Evolutionary conservation across 371 early-diverging fungal genomes (phyloP).

Genomic region (Blyttiomyces sp.): DNA sequence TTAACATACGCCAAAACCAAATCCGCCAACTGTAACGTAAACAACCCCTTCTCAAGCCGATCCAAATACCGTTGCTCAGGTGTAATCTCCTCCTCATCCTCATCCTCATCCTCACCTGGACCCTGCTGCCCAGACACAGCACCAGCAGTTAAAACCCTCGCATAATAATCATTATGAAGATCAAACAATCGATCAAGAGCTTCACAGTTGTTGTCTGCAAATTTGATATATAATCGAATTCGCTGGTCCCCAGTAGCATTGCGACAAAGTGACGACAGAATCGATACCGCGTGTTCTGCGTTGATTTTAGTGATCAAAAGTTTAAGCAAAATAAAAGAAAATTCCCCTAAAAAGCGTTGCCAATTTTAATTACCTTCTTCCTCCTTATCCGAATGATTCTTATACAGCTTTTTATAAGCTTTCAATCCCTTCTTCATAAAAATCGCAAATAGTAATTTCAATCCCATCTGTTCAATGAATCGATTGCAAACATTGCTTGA

Average conservation of each 20-base stretch:
- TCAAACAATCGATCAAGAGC: constrained; percentile 76
- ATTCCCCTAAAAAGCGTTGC: background rate
- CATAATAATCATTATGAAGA: constrained; percentile 64
- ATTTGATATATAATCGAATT: constrained; percentile 76
- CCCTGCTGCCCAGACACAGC: constrained; percentile 30
- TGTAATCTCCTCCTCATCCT: constrained; percentile 52
- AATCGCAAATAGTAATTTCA: constrained; percentile 74
- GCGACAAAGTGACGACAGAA: constrained; percentile 69
- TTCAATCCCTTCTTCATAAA: constrained; percentile 75
- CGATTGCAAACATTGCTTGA: constrained; percentile 38
- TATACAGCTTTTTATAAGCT: constrained; percentile 54
- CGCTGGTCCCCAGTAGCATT: constrained; percentile 48
- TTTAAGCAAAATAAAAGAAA: constrained; percentile 2
- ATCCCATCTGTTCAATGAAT: constrained; percentile 76
- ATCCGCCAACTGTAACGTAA: constrained; percentile 71
- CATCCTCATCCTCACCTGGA: constrained; percentile 25
- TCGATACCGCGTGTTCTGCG: constrained; percentile 77
- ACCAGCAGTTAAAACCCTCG: constrained; percentile 54
- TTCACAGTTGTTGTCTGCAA: constrained; percentile 73
- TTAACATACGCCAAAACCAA: constrained; percentile 25
- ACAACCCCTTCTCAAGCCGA: constrained; percentile 77
- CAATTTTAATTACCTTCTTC: constrained; percentile 57
- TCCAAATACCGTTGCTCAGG: constrained; percentile 61
- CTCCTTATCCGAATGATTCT: constrained; percentile 52
- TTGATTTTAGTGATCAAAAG: background rate